Conservation (phyloP, 495 filamentous ascomycete species). For the Neurospora pannonica region DNA sequence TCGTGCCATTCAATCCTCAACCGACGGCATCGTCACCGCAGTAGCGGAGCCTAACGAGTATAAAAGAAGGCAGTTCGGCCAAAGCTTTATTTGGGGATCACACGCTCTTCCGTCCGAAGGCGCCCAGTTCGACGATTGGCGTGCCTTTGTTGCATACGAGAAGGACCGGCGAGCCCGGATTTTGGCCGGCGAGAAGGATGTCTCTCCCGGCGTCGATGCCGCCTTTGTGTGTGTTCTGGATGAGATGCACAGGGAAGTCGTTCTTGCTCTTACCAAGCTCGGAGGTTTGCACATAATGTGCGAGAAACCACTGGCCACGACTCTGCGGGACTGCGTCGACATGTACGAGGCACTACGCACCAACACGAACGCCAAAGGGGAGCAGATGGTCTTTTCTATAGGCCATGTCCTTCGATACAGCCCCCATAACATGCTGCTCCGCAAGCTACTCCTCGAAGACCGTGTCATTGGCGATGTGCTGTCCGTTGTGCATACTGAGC, state of each 20-base stretch:
- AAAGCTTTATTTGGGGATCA: conserved; percentile 57
- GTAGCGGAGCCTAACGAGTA: conserved; percentile 75
- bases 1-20: conserved; percentile 48
- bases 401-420: conserved; percentile 77
- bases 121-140: conserved; percentile 66
- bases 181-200: conserved; percentile 26
- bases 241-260: conserved; percentile 75
- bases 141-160: conserved; percentile 61
- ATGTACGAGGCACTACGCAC: conserved; percentile 50
- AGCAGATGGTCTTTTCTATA: conserved; percentile 64
- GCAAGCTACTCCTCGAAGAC: conserved; percentile 65
- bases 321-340: conserved; percentile 59
- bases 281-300: conserved; percentile 72
- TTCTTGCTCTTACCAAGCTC: conserved; percentile 57
- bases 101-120: conserved; percentile 26
- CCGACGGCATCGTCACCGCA: conserved; percentile 56
- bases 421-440: conserved; percentile 79
- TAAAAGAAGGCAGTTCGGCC: conserved; percentile 61
- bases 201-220: conserved; percentile 58
- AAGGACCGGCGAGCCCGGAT: conserved; percentile 38
- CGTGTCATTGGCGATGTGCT: conserved; percentile 75
- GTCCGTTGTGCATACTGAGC: conserved; percentile 83
- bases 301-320: conserved; percentile 87
- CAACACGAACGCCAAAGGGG: conserved; percentile 11
- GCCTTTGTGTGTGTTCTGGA: conserved; percentile 84